These are phyloP conservation scores for Cytospora chrysosperma DNA, from an alignment of 2,329 filamentous ascomycete species.

Conservation along the genomic window DNA sequence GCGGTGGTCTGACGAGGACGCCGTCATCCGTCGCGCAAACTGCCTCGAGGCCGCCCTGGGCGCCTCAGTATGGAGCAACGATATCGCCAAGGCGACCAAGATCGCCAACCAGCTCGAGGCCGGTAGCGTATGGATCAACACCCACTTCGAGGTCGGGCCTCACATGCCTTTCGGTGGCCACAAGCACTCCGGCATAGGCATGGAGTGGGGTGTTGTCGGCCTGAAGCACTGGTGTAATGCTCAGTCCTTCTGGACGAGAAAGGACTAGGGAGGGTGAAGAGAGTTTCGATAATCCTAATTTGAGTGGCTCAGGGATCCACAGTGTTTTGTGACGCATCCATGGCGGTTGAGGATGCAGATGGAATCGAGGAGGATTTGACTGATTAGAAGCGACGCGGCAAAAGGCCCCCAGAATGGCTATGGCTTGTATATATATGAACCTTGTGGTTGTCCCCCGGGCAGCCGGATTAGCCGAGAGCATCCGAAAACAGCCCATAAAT, in stretches of 20 bases:
- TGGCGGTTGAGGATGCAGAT: too few species aligned
- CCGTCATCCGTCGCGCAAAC: slow-evolving; percentile 47
- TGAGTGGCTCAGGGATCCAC: background rate
- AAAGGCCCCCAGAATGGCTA: too few species aligned
- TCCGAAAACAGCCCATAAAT: too few species aligned
- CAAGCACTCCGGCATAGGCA: slow-evolving; percentile 50
- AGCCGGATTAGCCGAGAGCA: too few species aligned
- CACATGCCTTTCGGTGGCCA: slow-evolving; percentile 47
- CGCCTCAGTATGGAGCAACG: slow-evolving; percentile 51
- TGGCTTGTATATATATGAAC: too few species aligned
- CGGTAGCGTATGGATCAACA: slow-evolving; percentile 55
- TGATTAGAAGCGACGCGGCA: too few species aligned
- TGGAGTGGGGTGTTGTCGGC: slow-evolving; percentile 44
- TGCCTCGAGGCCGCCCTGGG: slow-evolving; percentile 49
- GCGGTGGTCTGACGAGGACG: slow-evolving; percentile 43
- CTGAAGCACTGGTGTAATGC: slow-evolving; percentile 36
- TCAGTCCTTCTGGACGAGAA: slow-evolving; percentile 22
- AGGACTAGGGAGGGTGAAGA: background rate
- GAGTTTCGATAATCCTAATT: too few species aligned
- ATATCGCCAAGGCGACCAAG: slow-evolving; percentile 44
- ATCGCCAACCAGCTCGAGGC: slow-evolving; percentile 49
- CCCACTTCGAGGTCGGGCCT: slow-evolving; percentile 37
- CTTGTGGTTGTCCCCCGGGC: too few species aligned
- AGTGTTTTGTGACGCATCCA: too few species aligned
- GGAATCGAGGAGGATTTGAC: too few species aligned